These are phyloP conservation scores for Falciphora oryzae DNA, from an alignment of 2,329 filamentous ascomycete genomes.

Conservation along the genomic window DNA sequence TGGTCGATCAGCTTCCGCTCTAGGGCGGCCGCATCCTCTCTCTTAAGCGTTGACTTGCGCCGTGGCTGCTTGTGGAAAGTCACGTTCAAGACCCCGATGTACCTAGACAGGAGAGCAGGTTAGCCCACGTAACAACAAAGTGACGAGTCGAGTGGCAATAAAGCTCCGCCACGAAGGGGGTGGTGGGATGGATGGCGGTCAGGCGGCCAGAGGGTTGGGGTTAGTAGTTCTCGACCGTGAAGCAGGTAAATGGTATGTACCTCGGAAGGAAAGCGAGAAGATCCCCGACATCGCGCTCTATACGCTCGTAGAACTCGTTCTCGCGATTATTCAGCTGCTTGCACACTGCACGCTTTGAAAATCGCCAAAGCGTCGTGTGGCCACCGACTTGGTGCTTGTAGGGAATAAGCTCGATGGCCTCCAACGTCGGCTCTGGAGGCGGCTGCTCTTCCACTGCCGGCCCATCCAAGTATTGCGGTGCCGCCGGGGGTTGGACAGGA, in stretches of 20 bases:
- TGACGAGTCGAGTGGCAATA: not conserved
- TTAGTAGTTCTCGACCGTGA: not conserved
- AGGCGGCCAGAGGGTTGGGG: not conserved
- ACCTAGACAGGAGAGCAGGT: conserved; percentile 44
- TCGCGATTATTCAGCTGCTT: conserved; percentile 98
- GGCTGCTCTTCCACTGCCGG: conserved; percentile 25
- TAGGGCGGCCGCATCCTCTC: conserved; percentile 35
- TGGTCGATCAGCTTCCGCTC: conserved; percentile 31
- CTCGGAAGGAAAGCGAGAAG: conserved; percentile 87
- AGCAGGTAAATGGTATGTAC: conserved; percentile 37
- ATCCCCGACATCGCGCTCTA: conserved; percentile 85
- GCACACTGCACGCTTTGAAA: conserved; percentile 90
- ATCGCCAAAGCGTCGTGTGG: conserved; percentile 93
- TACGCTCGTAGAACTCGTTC: conserved; percentile 97
- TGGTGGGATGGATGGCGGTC: not conserved
- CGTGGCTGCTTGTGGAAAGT: conserved; percentile 83
- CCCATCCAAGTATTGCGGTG: not conserved
- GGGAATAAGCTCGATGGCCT: conserved; percentile 91
- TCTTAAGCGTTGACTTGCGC: conserved; percentile 50
- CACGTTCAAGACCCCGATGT: conserved; percentile 95
- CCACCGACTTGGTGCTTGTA: conserved; percentile 97
- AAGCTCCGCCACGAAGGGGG: conserved; percentile 6
- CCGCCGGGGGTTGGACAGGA: not conserved
- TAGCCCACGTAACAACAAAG: not conserved
- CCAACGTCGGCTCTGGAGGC: conserved; percentile 57